Evolutionary conservation across 2,329 filamentous ascomycete species (phyloP), one percentile per base, ranked within the genome.

Genomic region (Rhynchosporium graminicola): DNA sequence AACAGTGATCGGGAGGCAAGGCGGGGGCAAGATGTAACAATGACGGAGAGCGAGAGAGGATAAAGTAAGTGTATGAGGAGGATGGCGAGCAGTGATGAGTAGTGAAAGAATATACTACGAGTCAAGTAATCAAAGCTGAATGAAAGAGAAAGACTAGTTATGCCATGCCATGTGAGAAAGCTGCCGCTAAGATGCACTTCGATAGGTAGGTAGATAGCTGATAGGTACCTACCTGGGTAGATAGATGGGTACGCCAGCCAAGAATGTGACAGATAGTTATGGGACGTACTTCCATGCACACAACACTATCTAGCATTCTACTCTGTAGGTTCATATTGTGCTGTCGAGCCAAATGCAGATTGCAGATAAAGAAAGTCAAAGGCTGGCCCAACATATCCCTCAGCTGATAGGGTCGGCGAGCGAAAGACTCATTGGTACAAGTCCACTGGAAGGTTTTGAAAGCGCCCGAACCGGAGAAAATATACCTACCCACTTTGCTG

Each of bases 101-200:
- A 43, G 38, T 33, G 48, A 20, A 43, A 61, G 47, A 13, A 58
- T 45, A 36, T 26, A 56, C 43, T 57, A 46, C 52, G 57, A 63
- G 57, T 60, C 57, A 60, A 60, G 57, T 36, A 36, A 54, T 43
- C 59, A 47, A 52, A 54, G 58, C 47, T 48, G 38, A 58, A 28
- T 33, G 42, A 47, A 58, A 54, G 54, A 20, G 20, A 20, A 20
- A 20, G 20, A 20, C 20, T 20, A 20, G 20, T 20, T 20, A 20
- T 38, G 57, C 42, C 20, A 46, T 57, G 51, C 48, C 60, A 45
- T 47, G 28, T 43, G 38, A 36, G n/a, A 33, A 57, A 48, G 36
- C 47, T 38, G 45, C 46, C 55, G 52, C n/a, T 28, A 36, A 40
- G 36, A 12, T 40, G 2, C 36, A 12, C 7, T 40, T 7, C 0